Base-by-base conservation (phyloP, 768 basidiomycete genomes). In the Rhodosporidiobolus sp. region DNA sequence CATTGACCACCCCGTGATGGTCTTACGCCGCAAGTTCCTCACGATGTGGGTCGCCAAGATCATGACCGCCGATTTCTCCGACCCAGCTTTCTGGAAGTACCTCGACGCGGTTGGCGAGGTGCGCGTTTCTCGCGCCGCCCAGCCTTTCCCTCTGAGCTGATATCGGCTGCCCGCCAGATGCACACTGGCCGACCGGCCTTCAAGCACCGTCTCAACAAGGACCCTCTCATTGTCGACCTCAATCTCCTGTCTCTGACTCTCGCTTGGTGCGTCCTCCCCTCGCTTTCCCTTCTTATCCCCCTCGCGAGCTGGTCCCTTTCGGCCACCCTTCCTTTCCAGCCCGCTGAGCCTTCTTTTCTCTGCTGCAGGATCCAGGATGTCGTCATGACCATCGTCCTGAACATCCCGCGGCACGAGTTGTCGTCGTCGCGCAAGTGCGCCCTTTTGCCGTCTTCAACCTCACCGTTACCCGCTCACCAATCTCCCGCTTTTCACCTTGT, bases 1-100 rank as follows among this genome's bases (percentile, higher is more conserved):
- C 30, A 65, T 67, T n/a, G 65, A 67, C 45, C 55, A 59, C 49
- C 56, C 57, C 30, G 60, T 67, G 35, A 72, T 72, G 52, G 28
- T 48, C 30, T 38, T 72, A 9, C 59, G 71, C 16, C 56, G 57
- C 46, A 62, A 67, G 48, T 60, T 72, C 56, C 34, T 72, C 26
- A 53, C 55, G n/a, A 22, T 60, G 35, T 72, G 65, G 64, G 12
- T 48, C 4, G 50, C 63, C 28, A 63, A 58, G 58, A 56, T 65
- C 55, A 32, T 65, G 30, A 65, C 64, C 30, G 55, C 43, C 55
- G 48, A 65, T n/a, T 65, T 56, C 19, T 9, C 12, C 17, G 6
- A 5, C 4, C 60, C 28, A 1, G 28, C 9, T 26, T 61, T 48
- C 48, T 61, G 60, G 60, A 7, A 30, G 17, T 61, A 61, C 46